Evolutionary conservation across 179 eudicot species (phyloP).

Genomic region (Vitellaria paradoxa): DNA sequence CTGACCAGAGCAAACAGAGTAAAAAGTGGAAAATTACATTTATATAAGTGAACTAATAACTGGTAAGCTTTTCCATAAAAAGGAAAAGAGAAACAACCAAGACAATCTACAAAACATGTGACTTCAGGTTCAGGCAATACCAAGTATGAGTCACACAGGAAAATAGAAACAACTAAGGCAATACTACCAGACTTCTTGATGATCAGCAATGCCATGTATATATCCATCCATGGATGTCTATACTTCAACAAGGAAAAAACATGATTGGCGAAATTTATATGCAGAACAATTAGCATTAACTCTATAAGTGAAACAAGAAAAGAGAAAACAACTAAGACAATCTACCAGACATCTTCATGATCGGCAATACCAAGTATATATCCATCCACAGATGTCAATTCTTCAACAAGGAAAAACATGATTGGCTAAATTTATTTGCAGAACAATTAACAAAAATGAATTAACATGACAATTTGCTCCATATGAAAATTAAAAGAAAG

Average conservation of each 20-base stretch:
- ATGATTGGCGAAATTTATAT: background rate
- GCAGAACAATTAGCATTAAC: background rate
- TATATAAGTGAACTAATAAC: background rate
- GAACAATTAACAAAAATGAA: background rate
- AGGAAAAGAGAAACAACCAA: slow-evolving; percentile 5
- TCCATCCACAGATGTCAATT: background rate
- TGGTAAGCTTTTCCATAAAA: background rate
- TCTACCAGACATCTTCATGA: background rate
- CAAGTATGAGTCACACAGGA: background rate
- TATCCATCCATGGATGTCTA: background rate
- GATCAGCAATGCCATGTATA: background rate
- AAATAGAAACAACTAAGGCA: background rate
- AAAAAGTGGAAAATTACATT: background rate
- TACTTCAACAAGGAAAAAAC: background rate
- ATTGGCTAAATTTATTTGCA: background rate
- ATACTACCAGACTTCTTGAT: background rate
- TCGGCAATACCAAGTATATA: background rate
- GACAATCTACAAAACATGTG: background rate
- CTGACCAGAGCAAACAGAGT: slow-evolving; percentile 36
- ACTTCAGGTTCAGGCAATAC: slow-evolving; percentile 4
- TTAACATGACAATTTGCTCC: background rate
- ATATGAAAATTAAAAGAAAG: background rate
- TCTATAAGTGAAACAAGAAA: slow-evolving; percentile 7
- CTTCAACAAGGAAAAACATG: background rate
- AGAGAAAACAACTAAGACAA: background rate